These are phyloP conservation scores for Xylaria sp. DNA, from an alignment of 2,329 filamentous ascomycete genomes.

Conservation along the genomic window DNA sequence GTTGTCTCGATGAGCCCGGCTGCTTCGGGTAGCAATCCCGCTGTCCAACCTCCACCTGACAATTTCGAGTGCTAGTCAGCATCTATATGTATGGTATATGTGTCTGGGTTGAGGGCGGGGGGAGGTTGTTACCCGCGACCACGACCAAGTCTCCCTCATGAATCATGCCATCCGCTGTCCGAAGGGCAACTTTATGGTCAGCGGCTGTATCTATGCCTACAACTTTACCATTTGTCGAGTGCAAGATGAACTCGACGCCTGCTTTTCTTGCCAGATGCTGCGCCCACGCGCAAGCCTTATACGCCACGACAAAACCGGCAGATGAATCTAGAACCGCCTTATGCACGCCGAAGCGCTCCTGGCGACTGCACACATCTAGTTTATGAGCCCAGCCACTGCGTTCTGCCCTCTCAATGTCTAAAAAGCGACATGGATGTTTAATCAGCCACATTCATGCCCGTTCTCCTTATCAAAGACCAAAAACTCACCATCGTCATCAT, in stretches of 20 bases:
- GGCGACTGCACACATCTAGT: conserved; percentile 49
- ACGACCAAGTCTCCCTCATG: conserved; percentile 42
- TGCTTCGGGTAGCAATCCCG: conserved; percentile 37
- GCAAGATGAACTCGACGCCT: conserved; percentile 57
- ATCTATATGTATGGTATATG: neutral
- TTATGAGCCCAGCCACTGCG: conserved; percentile 42
- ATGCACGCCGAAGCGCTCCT: conserved; percentile 43
- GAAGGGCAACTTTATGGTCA: conserved; percentile 26
- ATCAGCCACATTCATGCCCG: neutral
- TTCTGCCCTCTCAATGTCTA: conserved; percentile 39
- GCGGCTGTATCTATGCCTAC: conserved; percentile 31
- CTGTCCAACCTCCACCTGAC: conserved; percentile 41
- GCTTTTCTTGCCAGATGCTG: conserved; percentile 52
- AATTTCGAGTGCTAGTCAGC: conserved; percentile 42
- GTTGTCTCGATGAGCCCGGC: conserved; percentile 41
- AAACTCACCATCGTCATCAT: conserved; percentile 40
- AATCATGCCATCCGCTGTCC: conserved; percentile 38
- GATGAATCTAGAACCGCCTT: conserved; percentile 57
- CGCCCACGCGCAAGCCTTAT: conserved; percentile 43
- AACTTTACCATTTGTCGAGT: conserved; percentile 40
- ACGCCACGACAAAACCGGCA: conserved; percentile 55
- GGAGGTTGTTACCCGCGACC: conserved; percentile 48
- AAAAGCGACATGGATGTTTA: neutral
- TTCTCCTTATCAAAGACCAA: neutral
- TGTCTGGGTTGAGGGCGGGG: neutral